Conservation (phyloP, 495 filamentous ascomycete species). For the Xylaria venustula region DNA sequence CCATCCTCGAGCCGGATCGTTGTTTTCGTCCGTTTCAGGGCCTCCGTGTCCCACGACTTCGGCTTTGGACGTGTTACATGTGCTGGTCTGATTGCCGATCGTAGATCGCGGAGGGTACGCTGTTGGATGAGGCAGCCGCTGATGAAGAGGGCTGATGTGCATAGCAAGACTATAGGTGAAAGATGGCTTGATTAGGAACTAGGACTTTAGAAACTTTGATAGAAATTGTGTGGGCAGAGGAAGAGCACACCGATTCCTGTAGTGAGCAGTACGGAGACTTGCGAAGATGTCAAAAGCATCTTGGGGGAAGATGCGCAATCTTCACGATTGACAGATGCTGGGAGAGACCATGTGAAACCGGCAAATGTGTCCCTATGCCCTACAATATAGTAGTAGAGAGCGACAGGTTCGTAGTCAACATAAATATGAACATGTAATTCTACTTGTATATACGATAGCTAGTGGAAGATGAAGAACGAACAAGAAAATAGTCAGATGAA, state of each 20-base stretch:
- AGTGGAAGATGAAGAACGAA: not conserved
- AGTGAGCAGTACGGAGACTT: slow-evolving; percentile 52
- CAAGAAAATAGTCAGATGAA: not conserved
- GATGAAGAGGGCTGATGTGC: slow-evolving; percentile 51
- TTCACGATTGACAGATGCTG: not conserved
- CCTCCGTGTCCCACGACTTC: slow-evolving; percentile 34
- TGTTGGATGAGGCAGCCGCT: slow-evolving; percentile 56
- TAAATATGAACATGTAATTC: not conserved
- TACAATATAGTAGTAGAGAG: not conserved
- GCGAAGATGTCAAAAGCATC: slow-evolving; percentile 53
- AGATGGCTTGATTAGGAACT: slow-evolving; percentile 4
- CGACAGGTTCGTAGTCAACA: slow-evolving; percentile 2
- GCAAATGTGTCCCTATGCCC: too few species aligned
- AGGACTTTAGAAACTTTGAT: not conserved
- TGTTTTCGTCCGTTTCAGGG: slow-evolving; percentile 19
- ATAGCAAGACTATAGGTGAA: slow-evolving; percentile 42
- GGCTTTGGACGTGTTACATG: slow-evolving; percentile 35
- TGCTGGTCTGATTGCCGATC: slow-evolving; percentile 44
- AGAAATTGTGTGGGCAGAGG: slow-evolving; percentile 6
- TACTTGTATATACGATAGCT: slow-evolving; percentile 9
- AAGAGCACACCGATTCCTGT: slow-evolving; percentile 44
- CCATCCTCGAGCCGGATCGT: slow-evolving; percentile 40
- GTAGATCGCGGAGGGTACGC: slow-evolving; percentile 49
- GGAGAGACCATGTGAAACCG: not conserved
- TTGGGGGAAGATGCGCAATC: not conserved